These are phyloP conservation scores for Trichoderma orchidacearum DNA, from an alignment of 495 filamentous ascomycete genomes.

Conservation along the genomic window DNA sequence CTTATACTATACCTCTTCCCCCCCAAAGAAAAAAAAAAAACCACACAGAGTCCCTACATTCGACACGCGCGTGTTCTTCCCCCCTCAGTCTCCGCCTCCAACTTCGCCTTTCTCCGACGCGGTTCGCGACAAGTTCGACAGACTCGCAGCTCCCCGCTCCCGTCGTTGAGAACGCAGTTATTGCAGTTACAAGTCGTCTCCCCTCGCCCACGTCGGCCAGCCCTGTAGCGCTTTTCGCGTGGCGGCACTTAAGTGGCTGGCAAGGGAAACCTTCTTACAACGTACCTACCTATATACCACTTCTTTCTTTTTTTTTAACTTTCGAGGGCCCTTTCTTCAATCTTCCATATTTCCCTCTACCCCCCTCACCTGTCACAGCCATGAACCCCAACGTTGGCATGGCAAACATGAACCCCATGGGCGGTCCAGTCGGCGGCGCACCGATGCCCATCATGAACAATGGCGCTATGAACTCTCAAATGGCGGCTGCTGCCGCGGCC, in stretches of 20 bases:
- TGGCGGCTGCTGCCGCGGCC: conserved; percentile 13
- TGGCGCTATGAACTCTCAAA: conserved; percentile 29
- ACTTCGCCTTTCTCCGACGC: not conserved
- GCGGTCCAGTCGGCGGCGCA: conserved; percentile 45
- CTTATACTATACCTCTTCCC: not conserved
- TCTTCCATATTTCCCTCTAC: conserved; percentile 10
- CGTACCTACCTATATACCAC: no score
- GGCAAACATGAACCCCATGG: conserved; percentile 47
- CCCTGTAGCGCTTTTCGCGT: not conserved
- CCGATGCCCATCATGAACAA: conserved; percentile 64
- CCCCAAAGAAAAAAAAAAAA: no score
- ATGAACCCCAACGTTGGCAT: conserved; percentile 65
- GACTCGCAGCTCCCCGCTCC: not conserved
- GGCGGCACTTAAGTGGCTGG: not conserved
- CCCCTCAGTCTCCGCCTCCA: not conserved
- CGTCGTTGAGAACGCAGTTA: not conserved
- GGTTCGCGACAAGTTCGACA: not conserved
- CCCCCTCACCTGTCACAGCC: conserved; percentile 6
- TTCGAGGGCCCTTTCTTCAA: conserved; percentile 7
- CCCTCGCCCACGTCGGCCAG: not conserved
- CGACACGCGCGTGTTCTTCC: not conserved
- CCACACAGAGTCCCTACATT: not conserved
- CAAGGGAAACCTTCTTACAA: conserved; percentile 18
- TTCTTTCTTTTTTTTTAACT: conserved; percentile 9
- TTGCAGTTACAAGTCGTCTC: not conserved